These are phyloP conservation scores for Penicillium steckii DNA, from an alignment of 495 filamentous ascomycete species.

Conservation along the genomic window DNA sequence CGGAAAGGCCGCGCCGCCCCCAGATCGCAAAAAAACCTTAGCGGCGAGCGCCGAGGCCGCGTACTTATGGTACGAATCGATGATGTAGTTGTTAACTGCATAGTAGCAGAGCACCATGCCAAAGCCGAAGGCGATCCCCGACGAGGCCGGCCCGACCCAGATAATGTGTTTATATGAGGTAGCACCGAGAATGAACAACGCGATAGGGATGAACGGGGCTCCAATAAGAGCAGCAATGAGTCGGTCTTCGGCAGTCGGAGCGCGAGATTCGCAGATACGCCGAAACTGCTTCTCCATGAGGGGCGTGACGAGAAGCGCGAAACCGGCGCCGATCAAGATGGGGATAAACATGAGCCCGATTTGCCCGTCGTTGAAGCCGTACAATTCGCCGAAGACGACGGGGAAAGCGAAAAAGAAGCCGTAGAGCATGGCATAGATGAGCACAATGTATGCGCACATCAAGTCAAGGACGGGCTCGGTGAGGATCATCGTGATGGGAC, in stretches of 20 bases:
- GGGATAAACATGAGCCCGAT: slow-evolving; percentile 36
- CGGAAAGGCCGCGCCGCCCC: slow-evolving; percentile 23
- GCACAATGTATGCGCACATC: slow-evolving; percentile 64
- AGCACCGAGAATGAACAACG: slow-evolving; percentile 58
- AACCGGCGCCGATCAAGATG: slow-evolving; percentile 51
- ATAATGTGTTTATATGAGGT: slow-evolving; percentile 62
- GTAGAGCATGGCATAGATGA: slow-evolving; percentile 69
- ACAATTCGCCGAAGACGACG: slow-evolving; percentile 53
- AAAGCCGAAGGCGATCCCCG: slow-evolving; percentile 65
- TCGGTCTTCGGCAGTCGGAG: slow-evolving; percentile 36
- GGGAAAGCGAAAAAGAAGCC: slow-evolving; percentile 77
- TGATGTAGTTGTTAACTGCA: slow-evolving; percentile 48
- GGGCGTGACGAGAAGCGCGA: slow-evolving; percentile 45
- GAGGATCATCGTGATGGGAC: slow-evolving; percentile 36
- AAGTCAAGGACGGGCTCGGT: slow-evolving; percentile 56
- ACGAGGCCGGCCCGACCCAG: slow-evolving; percentile 61
- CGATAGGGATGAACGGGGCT: slow-evolving; percentile 35
- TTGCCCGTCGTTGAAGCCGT: slow-evolving; percentile 43
- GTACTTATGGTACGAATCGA: slow-evolving; percentile 26
- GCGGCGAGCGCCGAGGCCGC: slow-evolving; percentile 28
- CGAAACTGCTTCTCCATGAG: slow-evolving; percentile 36
- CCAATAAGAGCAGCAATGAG: slow-evolving; percentile 34
- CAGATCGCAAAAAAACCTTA: slow-evolving; percentile 23
- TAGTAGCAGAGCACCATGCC: slow-evolving; percentile 69
- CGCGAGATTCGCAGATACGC: slow-evolving; percentile 16